Conservation (phyloP, 495 filamentous ascomycete species). For the Penicillium samsonianum region DNA sequence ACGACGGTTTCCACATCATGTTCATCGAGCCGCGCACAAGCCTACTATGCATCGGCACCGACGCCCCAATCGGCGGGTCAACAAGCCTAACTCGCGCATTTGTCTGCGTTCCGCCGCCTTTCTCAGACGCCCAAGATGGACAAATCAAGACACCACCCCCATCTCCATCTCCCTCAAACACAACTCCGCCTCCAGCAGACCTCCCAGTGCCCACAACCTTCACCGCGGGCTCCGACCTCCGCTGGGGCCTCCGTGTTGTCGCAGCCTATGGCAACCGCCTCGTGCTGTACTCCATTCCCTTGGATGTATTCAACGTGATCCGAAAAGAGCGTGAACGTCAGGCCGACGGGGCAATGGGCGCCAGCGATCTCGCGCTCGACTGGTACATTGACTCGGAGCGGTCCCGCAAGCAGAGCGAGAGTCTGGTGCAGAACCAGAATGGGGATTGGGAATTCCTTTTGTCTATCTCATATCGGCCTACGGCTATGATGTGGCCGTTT, state of each 20-base stretch:
- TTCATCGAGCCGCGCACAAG: constrained; percentile 66
- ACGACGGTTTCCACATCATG: constrained; percentile 68
- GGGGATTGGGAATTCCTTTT: constrained; percentile 45
- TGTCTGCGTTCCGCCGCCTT: constrained; percentile 40
- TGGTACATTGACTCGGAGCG: constrained; percentile 38
- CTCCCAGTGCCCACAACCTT: constrained; percentile 54
- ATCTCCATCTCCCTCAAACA: constrained; percentile 13
- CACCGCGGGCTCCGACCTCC: constrained; percentile 58
- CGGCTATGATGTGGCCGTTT: constrained; percentile 44
- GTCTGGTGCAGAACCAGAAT: constrained; percentile 40
- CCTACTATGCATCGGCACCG: constrained; percentile 64
- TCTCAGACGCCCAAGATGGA: constrained; percentile 11
- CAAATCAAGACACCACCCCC: neutral
- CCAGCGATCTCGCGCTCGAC: constrained; percentile 36
- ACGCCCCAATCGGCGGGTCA: constrained; percentile 59
- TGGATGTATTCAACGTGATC: constrained; percentile 57
- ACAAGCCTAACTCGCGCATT: constrained; percentile 49
- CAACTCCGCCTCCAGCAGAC: constrained; percentile 34
- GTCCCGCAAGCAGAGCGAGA: constrained; percentile 33
- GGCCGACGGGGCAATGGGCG: constrained; percentile 38
- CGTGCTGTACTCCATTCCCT: constrained; percentile 63
- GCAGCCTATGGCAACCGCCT: constrained; percentile 57
- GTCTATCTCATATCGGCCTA: constrained; percentile 37
- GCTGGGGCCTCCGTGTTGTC: constrained; percentile 62
- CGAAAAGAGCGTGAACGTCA: constrained; percentile 41